Base-by-base conservation (phyloP, 2,329 filamentous ascomycete species). In the Calonectria pauciramosa region DNA sequence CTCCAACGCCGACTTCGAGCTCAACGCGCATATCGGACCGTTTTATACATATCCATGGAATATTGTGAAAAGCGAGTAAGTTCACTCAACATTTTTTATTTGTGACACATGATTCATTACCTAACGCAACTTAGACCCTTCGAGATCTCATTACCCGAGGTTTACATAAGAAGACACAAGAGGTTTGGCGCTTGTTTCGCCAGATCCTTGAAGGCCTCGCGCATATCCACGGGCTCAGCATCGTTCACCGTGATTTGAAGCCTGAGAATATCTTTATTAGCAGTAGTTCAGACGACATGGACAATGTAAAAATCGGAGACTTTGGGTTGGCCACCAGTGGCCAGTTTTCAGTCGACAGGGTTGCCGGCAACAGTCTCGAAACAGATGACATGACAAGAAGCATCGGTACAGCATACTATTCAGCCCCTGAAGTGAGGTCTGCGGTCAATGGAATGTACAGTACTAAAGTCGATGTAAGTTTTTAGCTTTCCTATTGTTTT, bases 31-130 rank as follows among this genome's bases (percentile, higher is more conserved):
- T 90, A 91, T 74, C 91, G 91, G 68, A 96, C 94, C 0, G 93
- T 96, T 9, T 89, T 99, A 52, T 99, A 98, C 83, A 99, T 99
- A 71, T 97, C 98, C 75, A 99, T 99, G 97, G 97, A 99, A 83
- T 98, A 98, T 79, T 99, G 97, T 82, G 96, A 99, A 83, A 97
- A 96, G 82, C 92, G 94, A 78, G 92, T 94, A 86, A 84, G 90
- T 86, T 28, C 13, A 9, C 23, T 8, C 52, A n/a, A 4, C n/a
- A 4, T 41, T 26, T 26, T 14, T 14, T 23, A 2, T 2, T 8
- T 18, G 4, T 18, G 14, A 1, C 16, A 28, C 28, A 30, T 28
- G 4, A 23, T n/a, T 47, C n/a, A 54, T 18, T 13, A 28, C 9
- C 76, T 66, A 13, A 77, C 56, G 26, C 10, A 18, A 2, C 11